phyloP scores from a whole-genome alignment of 805 yeast genomes.

The Yarrowia sp. region DNA sequence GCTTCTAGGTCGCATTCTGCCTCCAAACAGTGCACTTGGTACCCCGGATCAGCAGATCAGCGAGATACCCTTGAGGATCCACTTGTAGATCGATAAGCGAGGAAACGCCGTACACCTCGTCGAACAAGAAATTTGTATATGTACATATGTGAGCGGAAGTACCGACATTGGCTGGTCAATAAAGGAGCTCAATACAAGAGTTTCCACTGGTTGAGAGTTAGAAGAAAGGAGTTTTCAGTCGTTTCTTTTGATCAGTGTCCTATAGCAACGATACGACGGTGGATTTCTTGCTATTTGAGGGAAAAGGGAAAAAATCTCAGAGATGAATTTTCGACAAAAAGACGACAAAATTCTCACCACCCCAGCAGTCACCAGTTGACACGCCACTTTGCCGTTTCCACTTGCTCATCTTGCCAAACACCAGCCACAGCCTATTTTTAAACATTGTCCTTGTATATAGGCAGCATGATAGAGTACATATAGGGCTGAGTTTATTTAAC shows the following conservation, averaged over 20 bases:
- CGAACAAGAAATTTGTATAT: background rate
- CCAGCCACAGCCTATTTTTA: slow-evolving; percentile 13
- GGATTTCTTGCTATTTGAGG: no score
- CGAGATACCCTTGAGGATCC: slow-evolving; percentile 27
- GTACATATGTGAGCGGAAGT: background rate
- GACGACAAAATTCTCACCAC: no score
- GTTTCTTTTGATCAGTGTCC: slow-evolving; percentile 3
- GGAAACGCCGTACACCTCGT: background rate
- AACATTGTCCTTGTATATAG: background rate
- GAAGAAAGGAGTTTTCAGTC: slow-evolving; percentile 1
- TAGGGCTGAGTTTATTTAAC: background rate
- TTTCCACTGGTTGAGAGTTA: background rate
- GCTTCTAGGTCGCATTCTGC: background rate
- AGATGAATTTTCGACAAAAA: no score
- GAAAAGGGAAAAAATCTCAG: no score
- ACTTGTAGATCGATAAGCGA: slow-evolving; percentile 18
- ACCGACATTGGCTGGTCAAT: background rate
- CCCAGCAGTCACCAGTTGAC: no score
- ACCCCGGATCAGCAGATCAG: slow-evolving; percentile 20
- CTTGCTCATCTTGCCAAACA: background rate
- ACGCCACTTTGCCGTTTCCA: no score
- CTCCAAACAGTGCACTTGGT: background rate
- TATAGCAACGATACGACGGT: no score
- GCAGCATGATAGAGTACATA: slow-evolving; percentile 10
- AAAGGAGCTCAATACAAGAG: background rate